Base-by-base conservation (phyloP, 768 basidiomycete genomes). In the Termitomyces sp. region DNA sequence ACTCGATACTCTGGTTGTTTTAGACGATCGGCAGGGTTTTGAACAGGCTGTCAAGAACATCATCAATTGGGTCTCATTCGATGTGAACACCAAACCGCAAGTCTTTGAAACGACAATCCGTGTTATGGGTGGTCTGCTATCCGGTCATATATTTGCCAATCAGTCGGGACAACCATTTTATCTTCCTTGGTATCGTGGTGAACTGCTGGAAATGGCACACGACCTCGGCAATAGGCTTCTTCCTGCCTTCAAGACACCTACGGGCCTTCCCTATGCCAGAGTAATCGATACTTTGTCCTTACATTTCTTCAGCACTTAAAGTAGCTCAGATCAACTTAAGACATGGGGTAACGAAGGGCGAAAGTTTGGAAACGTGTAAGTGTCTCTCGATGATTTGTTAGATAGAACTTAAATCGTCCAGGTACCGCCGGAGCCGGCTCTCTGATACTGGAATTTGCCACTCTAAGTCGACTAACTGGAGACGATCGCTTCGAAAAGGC, bases 51-150 rank as follows among this genome's bases (percentile, higher is more conserved):
- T 98, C 55, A 85, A 84, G 61, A 85, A 91, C 63, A 84, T 94
- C 57, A 89, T 96, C 55, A 74, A 86, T 57, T 87, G 84, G 81
- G 91, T 97, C 42, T 88, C 88, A 0, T 98, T 97, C 72, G 92
- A 98, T 70, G 90, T 94, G 60, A 89, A 98, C 74, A 94, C 93
- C 45, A 93, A 88, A 73, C 94, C 97, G n/a, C 96, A 99, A 80
- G 90, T 98, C 4, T 99, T 99, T 69, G 96, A 99, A 77, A 92
- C 92, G 11, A 98, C 93, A 1, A 98, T 98, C 58, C 87, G 96
- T 32, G 93, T 95, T 7, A 78, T 99, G 9, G 97, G 97, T 3
- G 94, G 94, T 4, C 82, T 99, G 40, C 72, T 95, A 15, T 93
- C 92, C 7, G 94, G 86, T 28, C 94, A 95, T 67, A 84, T 89